Percentiles rank a stretch among this genome's conserved stretches.
Evolutionary conservation across 2,329 filamentous ascomycete genomes (phyloP).

Genomic region (Exophiala oligosperma): DNA sequence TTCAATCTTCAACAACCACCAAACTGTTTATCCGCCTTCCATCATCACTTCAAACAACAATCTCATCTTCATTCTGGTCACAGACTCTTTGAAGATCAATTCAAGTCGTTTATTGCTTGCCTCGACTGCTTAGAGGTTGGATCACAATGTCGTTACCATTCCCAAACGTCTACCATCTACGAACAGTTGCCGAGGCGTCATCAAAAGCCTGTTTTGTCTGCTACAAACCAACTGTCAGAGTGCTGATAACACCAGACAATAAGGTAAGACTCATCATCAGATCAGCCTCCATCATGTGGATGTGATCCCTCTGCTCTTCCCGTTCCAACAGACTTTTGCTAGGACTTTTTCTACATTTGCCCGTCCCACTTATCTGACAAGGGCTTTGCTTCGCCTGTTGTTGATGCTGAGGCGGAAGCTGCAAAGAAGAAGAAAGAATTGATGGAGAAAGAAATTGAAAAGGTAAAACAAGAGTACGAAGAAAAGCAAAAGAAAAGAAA

Average conservation of each 20-base stretch:
- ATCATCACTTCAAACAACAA: too few species aligned
- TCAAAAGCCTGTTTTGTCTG: conserved; percentile 87
- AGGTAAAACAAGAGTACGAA: conserved; percentile 60
- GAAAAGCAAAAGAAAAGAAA: conserved; percentile 74
- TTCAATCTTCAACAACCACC: too few species aligned
- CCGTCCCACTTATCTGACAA: conserved; percentile 77
- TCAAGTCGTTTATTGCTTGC: background rate
- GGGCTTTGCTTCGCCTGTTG: conserved; percentile 68
- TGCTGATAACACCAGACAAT: conserved; percentile 84
- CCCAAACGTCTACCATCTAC: conserved; percentile 79
- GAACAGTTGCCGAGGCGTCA: conserved; percentile 80
- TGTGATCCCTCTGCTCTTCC: background rate
- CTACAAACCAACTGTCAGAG: conserved; percentile 82
- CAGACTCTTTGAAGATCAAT: too few species aligned
- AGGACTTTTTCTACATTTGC: conserved; percentile 94
- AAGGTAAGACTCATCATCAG: conserved; percentile 59
- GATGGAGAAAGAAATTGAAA: conserved; percentile 47
- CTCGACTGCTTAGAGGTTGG: background rate
- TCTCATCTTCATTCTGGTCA: too few species aligned
- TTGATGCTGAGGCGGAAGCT: conserved; percentile 45
- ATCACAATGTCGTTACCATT: conserved; percentile 37
- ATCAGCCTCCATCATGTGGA: background rate
- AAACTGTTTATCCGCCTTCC: too few species aligned
- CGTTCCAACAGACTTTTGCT: conserved; percentile 13
- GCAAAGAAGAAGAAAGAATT: conserved; percentile 45